Evolutionary conservation across 2,329 filamentous ascomycete species (phyloP).

Genomic region (Rosellinia necatrix): DNA sequence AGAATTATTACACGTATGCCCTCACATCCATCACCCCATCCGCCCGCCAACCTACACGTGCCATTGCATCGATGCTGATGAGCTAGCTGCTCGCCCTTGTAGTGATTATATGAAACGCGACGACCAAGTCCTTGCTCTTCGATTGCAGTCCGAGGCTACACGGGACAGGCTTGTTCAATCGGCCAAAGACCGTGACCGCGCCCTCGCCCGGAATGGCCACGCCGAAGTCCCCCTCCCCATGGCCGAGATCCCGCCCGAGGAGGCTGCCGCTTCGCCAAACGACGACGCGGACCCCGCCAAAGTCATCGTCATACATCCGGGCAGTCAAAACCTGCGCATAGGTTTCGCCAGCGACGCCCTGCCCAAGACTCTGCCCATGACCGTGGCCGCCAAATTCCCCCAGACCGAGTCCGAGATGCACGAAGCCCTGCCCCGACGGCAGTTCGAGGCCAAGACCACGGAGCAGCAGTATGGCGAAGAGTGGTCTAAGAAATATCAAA

Average conservation of each 20-base stretch:
- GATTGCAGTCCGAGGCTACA: conserved; percentile 85
- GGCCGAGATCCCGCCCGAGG: conserved; percentile 64
- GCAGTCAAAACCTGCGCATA: conserved; percentile 93
- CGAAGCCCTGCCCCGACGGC: conserved; percentile 75
- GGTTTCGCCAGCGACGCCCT: conserved; percentile 95
- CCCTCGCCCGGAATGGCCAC: conserved; percentile 74
- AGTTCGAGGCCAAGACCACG: conserved; percentile 62
- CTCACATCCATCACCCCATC: background rate
- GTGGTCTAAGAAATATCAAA: conserved; percentile 73
- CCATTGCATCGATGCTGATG: conserved; percentile 7
- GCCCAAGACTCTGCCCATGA: conserved; percentile 92
- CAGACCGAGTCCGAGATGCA: conserved; percentile 84
- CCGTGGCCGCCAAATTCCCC: conserved; percentile 78
- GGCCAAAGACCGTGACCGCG: conserved; percentile 86
- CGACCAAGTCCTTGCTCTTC: conserved; percentile 89
- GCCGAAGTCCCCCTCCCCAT: conserved; percentile 66
- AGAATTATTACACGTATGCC: conserved; percentile 95
- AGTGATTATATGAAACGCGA: conserved; percentile 98
- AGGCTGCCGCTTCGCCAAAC: conserved; percentile 57
- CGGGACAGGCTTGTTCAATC: conserved; percentile 82
- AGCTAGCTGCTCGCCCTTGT: conserved; percentile 34
- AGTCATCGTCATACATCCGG: conserved; percentile 92
- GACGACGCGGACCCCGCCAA: conserved; percentile 78
- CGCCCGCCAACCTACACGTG: background rate
- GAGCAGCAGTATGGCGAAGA: conserved; percentile 91